Conservation (phyloP, 768 basidiomycete genomes). For the Hericium coralloides region DNA sequence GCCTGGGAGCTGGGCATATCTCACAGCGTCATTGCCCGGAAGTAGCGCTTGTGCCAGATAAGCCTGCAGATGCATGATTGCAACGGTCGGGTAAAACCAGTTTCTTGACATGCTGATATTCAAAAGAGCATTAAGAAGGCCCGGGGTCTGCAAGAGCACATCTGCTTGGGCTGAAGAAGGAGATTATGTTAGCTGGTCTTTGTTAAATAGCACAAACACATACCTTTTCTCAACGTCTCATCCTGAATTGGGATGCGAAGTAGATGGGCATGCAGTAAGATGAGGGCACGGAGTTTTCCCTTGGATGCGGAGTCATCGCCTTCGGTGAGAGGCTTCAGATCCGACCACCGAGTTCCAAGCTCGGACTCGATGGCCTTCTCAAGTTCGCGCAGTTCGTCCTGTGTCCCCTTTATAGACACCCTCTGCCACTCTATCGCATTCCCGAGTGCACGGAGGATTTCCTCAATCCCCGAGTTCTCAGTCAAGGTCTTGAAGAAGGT, state of each 20-base stretch:
- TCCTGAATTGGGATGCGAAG: conserved; percentile 53
- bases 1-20: conserved; percentile 72
- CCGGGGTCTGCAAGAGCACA: conserved; percentile 63
- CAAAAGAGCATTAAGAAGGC: conserved; percentile 70
- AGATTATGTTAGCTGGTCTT: background rate
- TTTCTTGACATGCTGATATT: conserved; percentile 78
- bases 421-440: conserved; percentile 56
- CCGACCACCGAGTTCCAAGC: conserved; percentile 47
- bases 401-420: conserved; percentile 18
- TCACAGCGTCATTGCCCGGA: conserved; percentile 37
- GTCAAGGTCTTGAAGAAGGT: conserved; percentile 81
- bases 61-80: conserved; percentile 75
- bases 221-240: conserved; percentile 54
- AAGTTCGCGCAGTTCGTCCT: conserved; percentile 33
- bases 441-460: conserved; percentile 64
- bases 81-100: conserved; percentile 78
- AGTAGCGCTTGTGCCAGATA: conserved; percentile 78
- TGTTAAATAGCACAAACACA: conserved; percentile 16
- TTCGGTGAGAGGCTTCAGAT: conserved; percentile 34
- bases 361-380: conserved; percentile 42
- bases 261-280: conserved; percentile 80
- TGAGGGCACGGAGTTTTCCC: conserved; percentile 45
- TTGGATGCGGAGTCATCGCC: conserved; percentile 24
- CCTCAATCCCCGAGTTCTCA: conserved; percentile 68
- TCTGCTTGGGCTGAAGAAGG: conserved; percentile 51